These are phyloP conservation scores for Hemileccinum impolitum DNA, from an alignment of 768 basidiomycete genomes.

Conservation along the genomic window DNA sequence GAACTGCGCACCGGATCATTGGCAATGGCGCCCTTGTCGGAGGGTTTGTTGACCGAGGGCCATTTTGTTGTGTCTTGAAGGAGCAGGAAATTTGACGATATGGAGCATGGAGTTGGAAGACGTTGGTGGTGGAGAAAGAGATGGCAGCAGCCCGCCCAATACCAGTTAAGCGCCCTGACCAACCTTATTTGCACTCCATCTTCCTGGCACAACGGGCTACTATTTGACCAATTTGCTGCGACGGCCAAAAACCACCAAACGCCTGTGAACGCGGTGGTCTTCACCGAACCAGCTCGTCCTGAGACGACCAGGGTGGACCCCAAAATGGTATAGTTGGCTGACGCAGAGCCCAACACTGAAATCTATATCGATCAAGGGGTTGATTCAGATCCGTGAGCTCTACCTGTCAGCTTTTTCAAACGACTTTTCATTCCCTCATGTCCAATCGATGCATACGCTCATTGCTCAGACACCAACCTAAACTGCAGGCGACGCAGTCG, in stretches of 20 bases:
- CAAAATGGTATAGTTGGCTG: background rate
- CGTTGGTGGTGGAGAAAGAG: background rate
- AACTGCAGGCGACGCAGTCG: background rate
- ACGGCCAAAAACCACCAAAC: background rate
- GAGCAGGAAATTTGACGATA: background rate
- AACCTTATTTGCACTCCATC: background rate
- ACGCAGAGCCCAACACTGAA: background rate
- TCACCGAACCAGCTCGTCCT: conserved; percentile 9
- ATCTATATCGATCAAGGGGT: background rate
- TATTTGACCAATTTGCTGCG: background rate
- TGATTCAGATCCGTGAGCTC: background rate
- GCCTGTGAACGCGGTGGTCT: background rate
- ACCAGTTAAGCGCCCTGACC: background rate
- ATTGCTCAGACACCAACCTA: background rate
- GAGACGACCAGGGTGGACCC: background rate
- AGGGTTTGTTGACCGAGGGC: background rate
- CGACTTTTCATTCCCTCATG: background rate
- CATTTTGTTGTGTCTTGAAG: background rate
- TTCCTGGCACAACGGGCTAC: background rate
- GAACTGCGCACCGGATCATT: conserved; percentile 1
- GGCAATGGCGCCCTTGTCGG: background rate
- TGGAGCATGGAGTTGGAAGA: background rate
- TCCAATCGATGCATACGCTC: background rate
- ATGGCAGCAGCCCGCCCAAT: background rate
- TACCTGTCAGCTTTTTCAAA: background rate